These are phyloP conservation scores for Mallotus japonicus DNA, from an alignment of 441 rosid species.

Conservation along the genomic window DNA sequence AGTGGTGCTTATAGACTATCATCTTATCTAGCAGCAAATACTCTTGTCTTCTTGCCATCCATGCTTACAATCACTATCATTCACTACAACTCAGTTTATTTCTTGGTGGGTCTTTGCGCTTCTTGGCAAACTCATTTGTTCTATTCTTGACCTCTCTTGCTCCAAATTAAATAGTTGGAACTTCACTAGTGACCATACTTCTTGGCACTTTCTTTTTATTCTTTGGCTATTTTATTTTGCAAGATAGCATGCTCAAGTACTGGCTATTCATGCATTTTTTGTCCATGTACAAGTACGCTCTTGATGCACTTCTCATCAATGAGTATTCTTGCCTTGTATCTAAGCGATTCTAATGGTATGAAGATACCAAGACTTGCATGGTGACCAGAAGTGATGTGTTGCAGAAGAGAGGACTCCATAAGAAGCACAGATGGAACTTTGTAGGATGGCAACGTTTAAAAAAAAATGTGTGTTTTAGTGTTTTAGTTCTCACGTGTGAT, in stretches of 20 bases:
- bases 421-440: slow-evolving; percentile 53
- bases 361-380: slow-evolving; percentile 55
- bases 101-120: slow-evolving; percentile 74
- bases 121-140: slow-evolving; percentile 83
- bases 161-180: slow-evolving; percentile 87
- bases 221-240: slow-evolving; percentile 86
- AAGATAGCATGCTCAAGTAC: slow-evolving; percentile 70
- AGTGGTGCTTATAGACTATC: slow-evolving; percentile 81
- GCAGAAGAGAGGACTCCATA: slow-evolving; percentile 59
- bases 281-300: slow-evolving; percentile 88
- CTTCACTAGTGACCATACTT: slow-evolving; percentile 62
- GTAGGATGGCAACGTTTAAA: no score
- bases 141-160: slow-evolving; percentile 79
- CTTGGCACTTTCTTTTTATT: slow-evolving; percentile 80
- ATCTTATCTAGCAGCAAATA: slow-evolving; percentile 72
- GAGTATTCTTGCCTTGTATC: slow-evolving; percentile 76
- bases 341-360: slow-evolving; percentile 72
- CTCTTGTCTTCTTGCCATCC: slow-evolving; percentile 81
- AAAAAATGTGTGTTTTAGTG: no score
- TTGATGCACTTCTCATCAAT: slow-evolving; percentile 75
- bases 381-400: slow-evolving; percentile 64
- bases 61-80: slow-evolving; percentile 56
- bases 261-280: slow-evolving; percentile 92
- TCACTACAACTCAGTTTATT: slow-evolving; percentile 67
- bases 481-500: no score